phyloP scores from a whole-genome alignment of 176 grass and related monocot genomes.

The Saccharum officinarum region DNA sequence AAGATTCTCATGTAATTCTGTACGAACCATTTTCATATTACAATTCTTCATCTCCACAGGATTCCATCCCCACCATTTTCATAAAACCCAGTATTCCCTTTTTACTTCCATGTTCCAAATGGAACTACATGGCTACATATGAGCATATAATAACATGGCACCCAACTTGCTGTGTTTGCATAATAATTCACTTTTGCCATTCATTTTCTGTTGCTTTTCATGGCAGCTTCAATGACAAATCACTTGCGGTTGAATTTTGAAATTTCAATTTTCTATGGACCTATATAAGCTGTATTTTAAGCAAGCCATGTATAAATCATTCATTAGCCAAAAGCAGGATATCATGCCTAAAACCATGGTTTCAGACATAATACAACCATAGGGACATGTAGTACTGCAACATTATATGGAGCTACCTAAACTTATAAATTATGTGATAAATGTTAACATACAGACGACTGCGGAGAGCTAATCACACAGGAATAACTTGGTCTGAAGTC shows the following conservation, averaged over 20 bases:
- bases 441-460: background rate
- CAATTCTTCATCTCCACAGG: background rate
- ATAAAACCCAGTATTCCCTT: background rate
- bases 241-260: too few relatives aligned
- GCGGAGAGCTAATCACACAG: background rate
- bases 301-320: too few relatives aligned
- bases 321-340: too few relatives aligned
- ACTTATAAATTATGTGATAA: background rate
- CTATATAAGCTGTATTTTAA: too few relatives aligned
- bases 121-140: background rate
- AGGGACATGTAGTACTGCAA: background rate
- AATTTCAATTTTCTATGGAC: too few relatives aligned
- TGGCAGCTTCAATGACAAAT: too few relatives aligned
- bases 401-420: background rate
- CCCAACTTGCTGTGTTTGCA: background rate
- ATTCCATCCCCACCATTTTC: background rate
- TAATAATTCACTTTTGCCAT: too few relatives aligned
- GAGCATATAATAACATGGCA: background rate
- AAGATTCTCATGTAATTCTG: background rate
- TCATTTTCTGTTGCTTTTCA: too few relatives aligned
- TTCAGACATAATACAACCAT: too few relatives aligned
- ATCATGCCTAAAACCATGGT: too few relatives aligned
- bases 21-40: background rate
- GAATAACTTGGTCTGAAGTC: background rate
- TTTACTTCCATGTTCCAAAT: background rate